Percentiles rank a stretch among this genome's conserved stretches.
These are phyloP conservation scores for Zizania palustris DNA, from an alignment of 202 grass and related monocot species.

Conservation along the genomic window DNA sequence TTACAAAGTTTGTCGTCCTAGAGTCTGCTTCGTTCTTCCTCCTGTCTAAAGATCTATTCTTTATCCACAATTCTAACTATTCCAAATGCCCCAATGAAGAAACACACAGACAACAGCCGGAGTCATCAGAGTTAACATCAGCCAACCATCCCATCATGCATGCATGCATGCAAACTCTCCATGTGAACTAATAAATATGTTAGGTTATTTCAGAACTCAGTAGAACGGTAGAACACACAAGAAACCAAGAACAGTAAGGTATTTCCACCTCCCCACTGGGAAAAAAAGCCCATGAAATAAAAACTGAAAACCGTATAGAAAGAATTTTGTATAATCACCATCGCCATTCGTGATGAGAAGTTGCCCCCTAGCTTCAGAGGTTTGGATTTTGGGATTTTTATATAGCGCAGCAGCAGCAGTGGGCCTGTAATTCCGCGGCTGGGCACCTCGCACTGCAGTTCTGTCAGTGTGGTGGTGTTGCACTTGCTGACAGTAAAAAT, in stretches of 20 bases:
- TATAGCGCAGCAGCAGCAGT: slow-evolving; percentile 11
- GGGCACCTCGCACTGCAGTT: slow-evolving; percentile 19
- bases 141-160: not conserved
- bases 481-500: slow-evolving; percentile 26
- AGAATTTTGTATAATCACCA: slow-evolving; percentile 56
- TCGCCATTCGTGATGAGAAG: slow-evolving; percentile 74
- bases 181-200: not conserved
- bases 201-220: not conserved
- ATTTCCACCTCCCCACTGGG: not conserved
- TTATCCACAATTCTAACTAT: not conserved
- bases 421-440: slow-evolving; percentile 39
- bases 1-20: not conserved
- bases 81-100: not conserved
- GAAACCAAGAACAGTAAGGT: not conserved
- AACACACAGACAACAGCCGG: slow-evolving; percentile 8
- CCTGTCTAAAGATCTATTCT: too few relatives aligned
- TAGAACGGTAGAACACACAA: not conserved
- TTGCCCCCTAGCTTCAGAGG: slow-evolving; percentile 74
- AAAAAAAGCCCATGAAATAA: not conserved
- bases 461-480: slow-evolving; percentile 30
- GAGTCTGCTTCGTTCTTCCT: slow-evolving; percentile 11
- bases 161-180: slow-evolving; percentile 25
- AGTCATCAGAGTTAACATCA: slow-evolving; percentile 22
- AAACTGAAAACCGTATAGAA: slow-evolving; percentile 16
- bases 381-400: slow-evolving; percentile 14